phyloP scores from a whole-genome alignment of 345 rosid species.

The Acer negundo region DNA sequence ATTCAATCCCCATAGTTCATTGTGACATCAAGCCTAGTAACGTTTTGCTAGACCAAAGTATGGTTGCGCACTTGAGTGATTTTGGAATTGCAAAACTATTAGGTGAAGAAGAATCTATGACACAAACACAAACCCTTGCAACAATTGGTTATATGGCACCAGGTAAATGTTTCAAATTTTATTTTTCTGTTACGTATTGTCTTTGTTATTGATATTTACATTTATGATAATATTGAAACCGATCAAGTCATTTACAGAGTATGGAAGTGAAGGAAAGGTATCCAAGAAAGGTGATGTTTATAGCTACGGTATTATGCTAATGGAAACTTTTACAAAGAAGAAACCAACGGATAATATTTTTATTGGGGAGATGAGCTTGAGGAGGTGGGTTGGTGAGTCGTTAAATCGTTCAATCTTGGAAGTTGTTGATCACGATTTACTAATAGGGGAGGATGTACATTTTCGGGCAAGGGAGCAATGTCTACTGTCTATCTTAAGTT shows the following conservation, averaged over 20 bases:
- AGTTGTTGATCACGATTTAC: background rate
- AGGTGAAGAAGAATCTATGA: background rate
- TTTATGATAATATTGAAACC: background rate
- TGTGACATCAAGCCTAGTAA: conserved; percentile 18
- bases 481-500: background rate
- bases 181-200: background rate
- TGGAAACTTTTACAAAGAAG: conserved; percentile 16
- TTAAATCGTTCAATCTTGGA: background rate
- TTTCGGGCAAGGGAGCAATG: background rate
- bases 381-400: background rate
- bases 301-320: conserved; percentile 8
- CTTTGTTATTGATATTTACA: background rate
- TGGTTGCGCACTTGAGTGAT: conserved; percentile 14
- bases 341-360: conserved; percentile 11
- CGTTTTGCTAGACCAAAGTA: conserved; percentile 8
- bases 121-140: background rate
- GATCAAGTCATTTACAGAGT: background rate
- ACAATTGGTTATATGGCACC: conserved; percentile 24
- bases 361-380: background rate
- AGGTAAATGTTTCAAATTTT: conserved; percentile 1
- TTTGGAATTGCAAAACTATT: conserved; percentile 17
- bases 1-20: conserved; percentile 7
- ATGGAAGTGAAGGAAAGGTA: conserved; percentile 13
- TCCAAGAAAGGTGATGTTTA: conserved; percentile 11
- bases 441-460: background rate